Percentiles rank a stretch among this genome's conserved stretches.
phyloP scores from a whole-genome alignment of 169 alveolate species.

The Eimeria maxima region DNA sequence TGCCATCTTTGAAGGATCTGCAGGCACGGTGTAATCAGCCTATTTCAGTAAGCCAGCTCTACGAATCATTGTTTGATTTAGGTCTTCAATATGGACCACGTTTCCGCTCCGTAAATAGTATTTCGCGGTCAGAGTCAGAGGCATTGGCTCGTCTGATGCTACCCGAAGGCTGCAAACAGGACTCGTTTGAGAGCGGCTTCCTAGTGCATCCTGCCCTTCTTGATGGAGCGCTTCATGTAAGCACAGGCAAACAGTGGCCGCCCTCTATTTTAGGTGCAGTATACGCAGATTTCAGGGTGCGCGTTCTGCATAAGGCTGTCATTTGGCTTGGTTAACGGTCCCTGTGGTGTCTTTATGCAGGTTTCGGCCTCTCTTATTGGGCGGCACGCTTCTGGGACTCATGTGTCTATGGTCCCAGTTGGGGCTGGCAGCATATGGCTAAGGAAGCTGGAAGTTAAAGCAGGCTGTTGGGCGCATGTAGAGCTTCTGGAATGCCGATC shows the following conservation, averaged over 20 bases:
- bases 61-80: constrained; percentile 83
- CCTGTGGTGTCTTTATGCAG: constrained; percentile 84
- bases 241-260: background rate
- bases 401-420: constrained; percentile 87
- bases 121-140: constrained; percentile 81
- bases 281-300: background rate
- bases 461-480: constrained; percentile 83
- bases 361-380: constrained; percentile 75
- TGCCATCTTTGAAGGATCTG: constrained; percentile 64
- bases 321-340: background rate
- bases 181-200: constrained; percentile 88
- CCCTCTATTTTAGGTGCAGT: background rate
- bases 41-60: constrained; percentile 83
- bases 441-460: constrained; percentile 62
- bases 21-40: constrained; percentile 69
- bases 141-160: constrained; percentile 84
- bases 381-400: constrained; percentile 68
- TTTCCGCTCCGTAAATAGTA: constrained; percentile 86
- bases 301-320: background rate
- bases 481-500: constrained; percentile 54
- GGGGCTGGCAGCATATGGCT: constrained; percentile 83
- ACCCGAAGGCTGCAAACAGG: constrained; percentile 82
- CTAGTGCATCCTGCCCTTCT: constrained; percentile 88
- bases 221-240: constrained; percentile 89
- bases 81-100: constrained; percentile 88